Evolutionary conservation across 2,329 filamentous ascomycete species (phyloP).

Genomic region (Teratosphaeria gauchensis): DNA sequence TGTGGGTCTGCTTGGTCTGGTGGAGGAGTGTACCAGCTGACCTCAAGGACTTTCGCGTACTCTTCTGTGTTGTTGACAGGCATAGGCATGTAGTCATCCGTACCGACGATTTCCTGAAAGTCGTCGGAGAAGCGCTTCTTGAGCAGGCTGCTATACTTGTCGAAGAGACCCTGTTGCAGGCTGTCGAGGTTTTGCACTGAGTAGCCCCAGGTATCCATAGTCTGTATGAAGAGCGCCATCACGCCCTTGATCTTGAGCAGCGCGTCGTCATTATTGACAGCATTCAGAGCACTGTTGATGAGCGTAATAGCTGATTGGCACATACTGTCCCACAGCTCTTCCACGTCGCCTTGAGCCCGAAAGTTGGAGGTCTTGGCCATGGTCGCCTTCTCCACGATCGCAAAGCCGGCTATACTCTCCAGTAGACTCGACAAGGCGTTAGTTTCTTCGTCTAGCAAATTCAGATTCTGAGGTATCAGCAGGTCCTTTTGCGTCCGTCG

Average conservation of each 20-base stretch:
- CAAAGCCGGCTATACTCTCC: slow-evolving; percentile 91
- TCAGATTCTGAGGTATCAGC: slow-evolving; percentile 66
- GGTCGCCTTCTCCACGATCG: slow-evolving; percentile 90
- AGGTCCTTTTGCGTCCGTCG: slow-evolving; percentile 86
- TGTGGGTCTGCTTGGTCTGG: slow-evolving; percentile 52
- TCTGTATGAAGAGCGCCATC: slow-evolving; percentile 90
- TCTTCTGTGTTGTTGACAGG: slow-evolving; percentile 82
- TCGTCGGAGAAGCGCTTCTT: slow-evolving; percentile 90
- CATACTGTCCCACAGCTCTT: slow-evolving; percentile 98
- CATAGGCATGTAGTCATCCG: slow-evolving; percentile 99
- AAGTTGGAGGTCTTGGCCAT: slow-evolving; percentile 79
- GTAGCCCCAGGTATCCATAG: slow-evolving; percentile 95
- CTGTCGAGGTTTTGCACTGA: slow-evolving; percentile 71
- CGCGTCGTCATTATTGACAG: slow-evolving; percentile 78
- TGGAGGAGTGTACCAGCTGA: slow-evolving; percentile 82
- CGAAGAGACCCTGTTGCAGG: slow-evolving; percentile 79
- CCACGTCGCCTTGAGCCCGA: slow-evolving; percentile 77
- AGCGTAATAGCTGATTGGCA: slow-evolving; percentile 77
- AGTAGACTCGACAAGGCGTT: slow-evolving; percentile 79
- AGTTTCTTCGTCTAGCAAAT: slow-evolving; percentile 72
- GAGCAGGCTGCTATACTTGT: slow-evolving; percentile 85
- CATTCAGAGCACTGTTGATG: slow-evolving; percentile 67
- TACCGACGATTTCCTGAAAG: slow-evolving; percentile 84
- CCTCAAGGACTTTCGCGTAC: slow-evolving; percentile 89
- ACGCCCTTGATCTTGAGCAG: slow-evolving; percentile 92